Conservation (phyloP, 2,329 filamentous ascomycete species). For the Parasarocladium wereldwijsianum region DNA sequence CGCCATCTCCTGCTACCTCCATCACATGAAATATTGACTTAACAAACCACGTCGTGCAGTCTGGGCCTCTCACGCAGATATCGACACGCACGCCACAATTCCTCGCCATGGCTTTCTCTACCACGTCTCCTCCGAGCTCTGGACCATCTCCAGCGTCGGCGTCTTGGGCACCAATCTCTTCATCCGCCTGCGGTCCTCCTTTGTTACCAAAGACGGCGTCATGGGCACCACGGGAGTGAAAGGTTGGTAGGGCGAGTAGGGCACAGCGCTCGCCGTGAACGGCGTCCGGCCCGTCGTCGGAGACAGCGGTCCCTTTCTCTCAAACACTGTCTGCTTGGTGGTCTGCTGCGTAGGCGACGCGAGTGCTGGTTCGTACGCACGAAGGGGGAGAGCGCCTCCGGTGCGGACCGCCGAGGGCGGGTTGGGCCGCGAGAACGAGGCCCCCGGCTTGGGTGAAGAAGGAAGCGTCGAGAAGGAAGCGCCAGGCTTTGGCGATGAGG, state of each 20-base stretch:
- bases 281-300: slow-evolving; percentile 47
- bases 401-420: slow-evolving; percentile 40
- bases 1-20: too few relatives aligned
- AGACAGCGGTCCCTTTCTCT: slow-evolving; percentile 37
- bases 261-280: slow-evolving; percentile 44
- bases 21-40: too few relatives aligned
- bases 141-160: slow-evolving; percentile 47
- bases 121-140: slow-evolving; percentile 50
- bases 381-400: slow-evolving; percentile 42
- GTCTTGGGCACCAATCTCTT: slow-evolving; percentile 49
- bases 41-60: too few relatives aligned
- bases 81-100: too few relatives aligned
- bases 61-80: slow-evolving; percentile 4
- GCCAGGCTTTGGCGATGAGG: slow-evolving; percentile 24
- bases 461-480: slow-evolving; percentile 24
- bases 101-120: too few relatives aligned
- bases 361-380: slow-evolving; percentile 44
- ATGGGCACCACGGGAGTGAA: slow-evolving; percentile 62
- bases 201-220: slow-evolving; percentile 60
- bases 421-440: slow-evolving; percentile 33
- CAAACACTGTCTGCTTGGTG: slow-evolving; percentile 52
- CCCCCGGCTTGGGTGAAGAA: slow-evolving; percentile 33
- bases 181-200: slow-evolving; percentile 55
- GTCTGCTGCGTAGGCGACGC: slow-evolving; percentile 34
- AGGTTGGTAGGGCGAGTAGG: slow-evolving; percentile 69